phyloP scores from a whole-genome alignment of 2,329 filamentous ascomycete species.

The Hysterium pulicare region DNA sequence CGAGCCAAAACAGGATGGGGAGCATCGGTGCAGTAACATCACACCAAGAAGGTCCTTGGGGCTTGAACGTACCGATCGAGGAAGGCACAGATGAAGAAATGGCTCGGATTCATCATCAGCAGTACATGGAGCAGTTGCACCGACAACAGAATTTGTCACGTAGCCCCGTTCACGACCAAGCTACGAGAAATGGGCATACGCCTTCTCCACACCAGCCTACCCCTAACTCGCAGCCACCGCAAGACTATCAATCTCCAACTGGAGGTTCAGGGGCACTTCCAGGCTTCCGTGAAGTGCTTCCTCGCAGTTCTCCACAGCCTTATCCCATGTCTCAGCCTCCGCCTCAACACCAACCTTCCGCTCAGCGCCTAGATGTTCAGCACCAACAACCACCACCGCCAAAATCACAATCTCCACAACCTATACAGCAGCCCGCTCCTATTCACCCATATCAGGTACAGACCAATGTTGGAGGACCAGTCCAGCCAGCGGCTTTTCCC shows the following conservation, averaged over 20 bases:
- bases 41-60: conserved; percentile 26
- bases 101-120: conserved; percentile 33
- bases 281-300: conserved; percentile 35
- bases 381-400: conserved; percentile 10
- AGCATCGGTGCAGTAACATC: conserved; percentile 32
- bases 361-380: conserved; percentile 2
- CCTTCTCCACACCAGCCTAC: conserved; percentile 27
- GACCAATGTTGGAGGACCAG: neutral
- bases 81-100: conserved; percentile 36
- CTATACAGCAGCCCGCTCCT: conserved; percentile 18
- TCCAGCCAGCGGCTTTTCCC: conserved; percentile 23
- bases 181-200: conserved; percentile 26
- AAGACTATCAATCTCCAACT: neutral
- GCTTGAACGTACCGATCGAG: conserved; percentile 28
- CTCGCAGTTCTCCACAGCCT: conserved; percentile 27
- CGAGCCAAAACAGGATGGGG: conserved; percentile 28
- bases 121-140: conserved; percentile 24
- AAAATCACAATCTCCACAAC: conserved; percentile 12
- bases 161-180: conserved; percentile 29
- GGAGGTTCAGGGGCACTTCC: neutral
- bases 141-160: conserved; percentile 28
- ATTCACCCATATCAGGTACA: conserved; percentile 16
- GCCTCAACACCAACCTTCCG: conserved; percentile 7
- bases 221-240: conserved; percentile 11
- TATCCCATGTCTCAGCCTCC: conserved; percentile 16